Percentiles rank a stretch among this genome's conserved stretches.
These are phyloP conservation scores for Toxoplasma gondii DNA, from an alignment of 169 alveolate genomes.

Conservation along the genomic window DNA sequence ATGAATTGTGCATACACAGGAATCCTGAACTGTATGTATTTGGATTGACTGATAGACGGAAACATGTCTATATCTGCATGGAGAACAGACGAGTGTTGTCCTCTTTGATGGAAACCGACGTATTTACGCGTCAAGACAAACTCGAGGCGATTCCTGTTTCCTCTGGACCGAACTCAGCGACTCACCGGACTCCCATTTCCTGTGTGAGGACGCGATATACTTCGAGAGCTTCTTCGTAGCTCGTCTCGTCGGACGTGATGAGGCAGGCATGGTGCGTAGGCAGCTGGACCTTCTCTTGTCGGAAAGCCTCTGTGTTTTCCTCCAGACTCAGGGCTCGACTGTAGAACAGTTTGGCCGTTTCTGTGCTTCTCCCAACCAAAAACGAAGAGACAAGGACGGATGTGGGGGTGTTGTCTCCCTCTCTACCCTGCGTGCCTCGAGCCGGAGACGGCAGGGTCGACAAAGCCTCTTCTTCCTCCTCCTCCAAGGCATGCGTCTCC, in stretches of 20 bases:
- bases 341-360: neutral
- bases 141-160: too few relatives aligned
- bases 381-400: neutral
- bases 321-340: slow-evolving; percentile 38
- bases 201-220: slow-evolving; percentile 55
- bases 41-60: too few relatives aligned
- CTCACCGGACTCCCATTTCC: slow-evolving; percentile 60
- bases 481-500: neutral
- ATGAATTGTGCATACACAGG: too few relatives aligned
- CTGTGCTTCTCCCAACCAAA: neutral
- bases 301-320: slow-evolving; percentile 46
- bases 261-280: slow-evolving; percentile 66
- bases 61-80: too few relatives aligned
- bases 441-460: neutral
- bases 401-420: neutral
- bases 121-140: too few relatives aligned
- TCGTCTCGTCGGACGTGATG: slow-evolving; percentile 39
- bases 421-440: neutral
- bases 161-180: too few relatives aligned
- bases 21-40: too few relatives aligned
- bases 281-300: slow-evolving; percentile 31
- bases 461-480: neutral
- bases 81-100: too few relatives aligned
- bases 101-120: too few relatives aligned
- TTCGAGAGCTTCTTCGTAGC: slow-evolving; percentile 37